Base-by-base conservation (phyloP, 768 basidiomycete species). In the Galerina marginata region DNA sequence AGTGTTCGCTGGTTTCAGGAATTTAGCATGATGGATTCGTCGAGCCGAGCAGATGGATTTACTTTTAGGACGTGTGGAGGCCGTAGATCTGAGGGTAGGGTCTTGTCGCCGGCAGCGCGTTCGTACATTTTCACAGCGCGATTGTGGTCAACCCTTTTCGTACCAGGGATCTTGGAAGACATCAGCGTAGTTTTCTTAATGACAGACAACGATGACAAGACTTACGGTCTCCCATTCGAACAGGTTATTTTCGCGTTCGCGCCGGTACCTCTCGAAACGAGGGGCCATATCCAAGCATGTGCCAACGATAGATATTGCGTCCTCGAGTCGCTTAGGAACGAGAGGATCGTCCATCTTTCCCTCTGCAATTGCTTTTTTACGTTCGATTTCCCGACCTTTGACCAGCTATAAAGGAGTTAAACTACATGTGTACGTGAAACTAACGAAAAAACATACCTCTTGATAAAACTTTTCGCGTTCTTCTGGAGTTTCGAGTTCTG, bases 221-320 rank as follows among this genome's bases (percentile, higher is more conserved):
- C 91, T 63, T 76, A 96, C 93, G 62, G 83, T 86, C 79, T 97
- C 95, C 85, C 89, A 91, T 66, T 88, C 85, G 62, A 91, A 90
- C 1, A 98, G 81, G 65, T 94, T 92, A 71, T 92, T 92, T 71
- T 95, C 92, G 61, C 89, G 84, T 72, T 98, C 94, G 39, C 96
- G 83, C 64, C 94, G 83, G 72, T 96, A 95, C 26, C 92, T 83
- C 74, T 99, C 96, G 69, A 93, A 97, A 43, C 91, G 86, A 2
- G 96, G 95, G 71, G 96, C 98, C 95, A 98, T 97, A 61, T 92
- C 90, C 77, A 82, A 76, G 69, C 96, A 99, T 1, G 94, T 96
- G 23, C 96, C 96, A 12, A 92, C 86, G 71, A 98, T 89, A n/a
- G 89, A 90, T 56, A 96, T 95, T 15, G 96, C 95, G 64, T 96